These are phyloP conservation scores for Xylariaceae sp. DNA, from an alignment of 2,329 filamentous ascomycete species.

Conservation along the genomic window DNA sequence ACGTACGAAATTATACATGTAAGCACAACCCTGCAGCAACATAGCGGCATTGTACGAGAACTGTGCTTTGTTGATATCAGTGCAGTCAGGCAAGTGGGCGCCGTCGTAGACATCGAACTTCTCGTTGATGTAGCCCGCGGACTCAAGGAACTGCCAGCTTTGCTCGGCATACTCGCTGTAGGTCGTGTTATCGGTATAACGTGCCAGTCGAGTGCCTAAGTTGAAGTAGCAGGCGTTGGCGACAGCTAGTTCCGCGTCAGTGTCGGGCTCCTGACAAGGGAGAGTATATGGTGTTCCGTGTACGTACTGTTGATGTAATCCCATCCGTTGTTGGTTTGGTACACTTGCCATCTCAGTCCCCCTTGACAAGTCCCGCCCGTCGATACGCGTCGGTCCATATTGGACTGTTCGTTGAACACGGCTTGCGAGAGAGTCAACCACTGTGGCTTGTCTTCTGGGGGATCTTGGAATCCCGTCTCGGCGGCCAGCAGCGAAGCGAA, in stretches of 20 bases:
- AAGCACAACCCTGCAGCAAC: conserved; percentile 61
- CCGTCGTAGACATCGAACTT: conserved; percentile 66
- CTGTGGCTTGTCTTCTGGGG: conserved; percentile 50
- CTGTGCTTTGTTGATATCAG: conserved; percentile 57
- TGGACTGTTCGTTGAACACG: conserved; percentile 63
- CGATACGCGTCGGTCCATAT: conserved; percentile 58
- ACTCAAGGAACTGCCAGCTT: conserved; percentile 60
- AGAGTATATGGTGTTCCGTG: not conserved
- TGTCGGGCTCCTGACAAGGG: not conserved
- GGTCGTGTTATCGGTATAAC: conserved; percentile 65
- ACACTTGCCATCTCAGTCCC: conserved; percentile 77
- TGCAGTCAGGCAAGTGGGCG: conserved; percentile 59
- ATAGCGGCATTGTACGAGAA: conserved; percentile 67
- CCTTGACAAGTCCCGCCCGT: conserved; percentile 58
- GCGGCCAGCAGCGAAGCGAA: conserved; percentile 66
- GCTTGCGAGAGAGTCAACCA: conserved; percentile 67
- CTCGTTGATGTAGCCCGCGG: conserved; percentile 57
- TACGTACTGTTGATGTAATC: conserved; percentile 66
- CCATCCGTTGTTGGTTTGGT: conserved; percentile 70
- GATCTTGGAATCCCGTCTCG: conserved; percentile 62
- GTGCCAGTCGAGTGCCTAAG: conserved; percentile 64
- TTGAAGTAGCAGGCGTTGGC: conserved; percentile 65
- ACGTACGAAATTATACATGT: conserved; percentile 64
- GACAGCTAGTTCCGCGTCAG: conserved; percentile 41
- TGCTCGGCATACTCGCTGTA: conserved; percentile 62